Evolutionary conservation across 23 red algal species (phyloP).

Genomic region (Pyropia haitanensis): DNA sequence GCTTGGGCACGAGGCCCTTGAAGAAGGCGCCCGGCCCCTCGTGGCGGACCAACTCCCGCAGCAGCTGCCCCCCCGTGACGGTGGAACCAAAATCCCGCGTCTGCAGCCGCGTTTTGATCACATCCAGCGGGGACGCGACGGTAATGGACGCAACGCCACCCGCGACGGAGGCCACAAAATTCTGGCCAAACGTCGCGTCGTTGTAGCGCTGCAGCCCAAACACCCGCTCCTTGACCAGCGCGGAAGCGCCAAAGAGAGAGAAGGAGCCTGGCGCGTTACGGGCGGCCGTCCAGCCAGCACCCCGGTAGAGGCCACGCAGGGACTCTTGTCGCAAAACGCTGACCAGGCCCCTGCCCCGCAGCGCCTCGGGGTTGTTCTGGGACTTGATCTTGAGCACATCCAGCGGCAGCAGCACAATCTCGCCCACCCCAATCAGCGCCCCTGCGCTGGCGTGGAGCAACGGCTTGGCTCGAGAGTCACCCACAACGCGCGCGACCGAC

Average conservation of each 20-base stretch:
- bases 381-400: slow-evolving; percentile 74
- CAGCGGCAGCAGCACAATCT: slow-evolving; percentile 58
- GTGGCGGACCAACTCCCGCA: slow-evolving; percentile 32
- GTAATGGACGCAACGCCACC: slow-evolving; percentile 62
- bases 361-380: slow-evolving; percentile 55
- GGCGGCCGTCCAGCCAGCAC: slow-evolving; percentile 64
- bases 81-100: slow-evolving; percentile 42
- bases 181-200: slow-evolving; percentile 58
- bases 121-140: slow-evolving; percentile 53
- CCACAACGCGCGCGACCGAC: slow-evolving; percentile 1
- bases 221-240: slow-evolving; percentile 55
- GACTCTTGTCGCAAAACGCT: slow-evolving; percentile 35
- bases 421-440: slow-evolving; percentile 43
- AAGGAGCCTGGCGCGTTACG: slow-evolving; percentile 64
- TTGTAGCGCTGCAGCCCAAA: slow-evolving; percentile 54
- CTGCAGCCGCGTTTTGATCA: slow-evolving; percentile 57
- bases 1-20: slow-evolving; percentile 63
- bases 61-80: slow-evolving; percentile 33
- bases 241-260: slow-evolving; percentile 51
- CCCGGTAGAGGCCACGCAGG: slow-evolving; percentile 46
- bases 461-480: slow-evolving; percentile 34
- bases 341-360: slow-evolving; percentile 40
- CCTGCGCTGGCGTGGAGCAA: slow-evolving; percentile 44
- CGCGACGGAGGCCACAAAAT: slow-evolving; percentile 39
- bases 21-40: slow-evolving; percentile 50